These are phyloP conservation scores for Musa schizocarpa DNA, from an alignment of 176 grass and related monocot genomes.

Conservation along the genomic window DNA sequence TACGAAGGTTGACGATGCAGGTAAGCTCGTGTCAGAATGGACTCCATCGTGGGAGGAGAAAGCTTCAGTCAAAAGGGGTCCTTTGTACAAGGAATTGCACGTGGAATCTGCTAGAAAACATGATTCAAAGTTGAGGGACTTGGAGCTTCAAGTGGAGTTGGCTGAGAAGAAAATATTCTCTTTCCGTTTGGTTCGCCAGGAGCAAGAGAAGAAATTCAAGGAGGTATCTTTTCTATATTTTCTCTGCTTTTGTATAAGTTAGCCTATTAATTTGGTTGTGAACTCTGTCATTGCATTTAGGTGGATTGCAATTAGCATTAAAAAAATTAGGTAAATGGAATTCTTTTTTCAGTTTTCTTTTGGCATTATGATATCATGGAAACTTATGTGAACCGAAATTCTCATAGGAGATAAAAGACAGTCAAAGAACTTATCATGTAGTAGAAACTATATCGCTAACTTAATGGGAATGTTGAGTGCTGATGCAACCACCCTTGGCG, in stretches of 20 bases:
- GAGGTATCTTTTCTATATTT: conserved; percentile 21
- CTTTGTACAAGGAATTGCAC: conserved; percentile 42
- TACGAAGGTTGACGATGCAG: conserved; percentile 26
- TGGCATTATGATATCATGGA: too few relatives aligned
- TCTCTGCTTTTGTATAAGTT: not conserved
- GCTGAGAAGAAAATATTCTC: conserved; percentile 28
- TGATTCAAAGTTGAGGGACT: conserved; percentile 31
- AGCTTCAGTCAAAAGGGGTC: conserved; percentile 11
- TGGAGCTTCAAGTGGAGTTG: conserved; percentile 38
- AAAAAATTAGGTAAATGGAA: not conserved
- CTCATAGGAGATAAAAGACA: too few relatives aligned
- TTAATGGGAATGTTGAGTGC: too few relatives aligned
- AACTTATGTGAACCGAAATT: too few relatives aligned
- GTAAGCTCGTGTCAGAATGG: not conserved
- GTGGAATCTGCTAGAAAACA: conserved; percentile 31
- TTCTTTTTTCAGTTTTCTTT: too few relatives aligned
- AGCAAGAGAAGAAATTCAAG: conserved; percentile 20
- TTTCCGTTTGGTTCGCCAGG: conserved; percentile 3
- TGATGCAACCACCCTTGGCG: too few relatives aligned
- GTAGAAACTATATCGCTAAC: too few relatives aligned
- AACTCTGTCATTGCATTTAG: not conserved
- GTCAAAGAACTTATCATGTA: too few relatives aligned
- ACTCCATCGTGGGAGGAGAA: conserved; percentile 10
- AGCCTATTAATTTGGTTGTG: not conserved
- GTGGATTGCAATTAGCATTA: not conserved